A percentile compares a stretch with the other conserved stretches of the same genome.
Evolutionary conservation across 768 basidiomycete genomes (phyloP).

Genomic region (Crassisporium funariophilum): DNA sequence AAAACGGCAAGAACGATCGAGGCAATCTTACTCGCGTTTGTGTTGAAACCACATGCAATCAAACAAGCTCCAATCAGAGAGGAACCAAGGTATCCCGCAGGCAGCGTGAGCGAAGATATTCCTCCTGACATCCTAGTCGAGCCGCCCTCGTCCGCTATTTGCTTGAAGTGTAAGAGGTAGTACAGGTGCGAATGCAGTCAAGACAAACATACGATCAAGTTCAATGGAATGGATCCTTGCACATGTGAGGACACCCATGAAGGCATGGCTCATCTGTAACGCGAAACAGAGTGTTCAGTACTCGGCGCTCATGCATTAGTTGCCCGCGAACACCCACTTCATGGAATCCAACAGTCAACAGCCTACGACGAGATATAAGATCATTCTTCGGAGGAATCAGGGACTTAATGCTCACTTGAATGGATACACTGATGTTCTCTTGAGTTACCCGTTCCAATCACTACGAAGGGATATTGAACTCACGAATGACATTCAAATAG

Average conservation of each 20-base stretch:
- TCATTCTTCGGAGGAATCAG: neutral
- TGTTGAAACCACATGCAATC: constrained; percentile 88
- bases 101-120: constrained; percentile 77
- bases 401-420: constrained; percentile 72
- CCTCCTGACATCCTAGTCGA: constrained; percentile 88
- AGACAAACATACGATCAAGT: constrained; percentile 70
- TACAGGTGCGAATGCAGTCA: neutral
- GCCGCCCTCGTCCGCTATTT: constrained; percentile 83
- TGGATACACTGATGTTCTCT: constrained; percentile 68
- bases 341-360: constrained; percentile 88
- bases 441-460: neutral
- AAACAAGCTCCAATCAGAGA: constrained; percentile 85
- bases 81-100: constrained; percentile 82
- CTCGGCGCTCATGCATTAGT: neutral
- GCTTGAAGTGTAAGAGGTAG: constrained; percentile 10
- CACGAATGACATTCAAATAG: constrained; percentile 69
- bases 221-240: constrained; percentile 86
- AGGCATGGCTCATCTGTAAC: constrained; percentile 83
- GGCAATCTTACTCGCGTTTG: constrained; percentile 85
- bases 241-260: constrained; percentile 79
- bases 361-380: constrained; percentile 37
- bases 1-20: constrained; percentile 79
- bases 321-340: constrained; percentile 50
- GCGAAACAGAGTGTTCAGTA: constrained; percentile 6
- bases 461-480: constrained; percentile 27